Percentiles rank a stretch among this genome's conserved stretches.
Evolutionary conservation across 1,284 basidiomycete genomes (phyloP).

Genomic region (Farysia itapuensis): DNA sequence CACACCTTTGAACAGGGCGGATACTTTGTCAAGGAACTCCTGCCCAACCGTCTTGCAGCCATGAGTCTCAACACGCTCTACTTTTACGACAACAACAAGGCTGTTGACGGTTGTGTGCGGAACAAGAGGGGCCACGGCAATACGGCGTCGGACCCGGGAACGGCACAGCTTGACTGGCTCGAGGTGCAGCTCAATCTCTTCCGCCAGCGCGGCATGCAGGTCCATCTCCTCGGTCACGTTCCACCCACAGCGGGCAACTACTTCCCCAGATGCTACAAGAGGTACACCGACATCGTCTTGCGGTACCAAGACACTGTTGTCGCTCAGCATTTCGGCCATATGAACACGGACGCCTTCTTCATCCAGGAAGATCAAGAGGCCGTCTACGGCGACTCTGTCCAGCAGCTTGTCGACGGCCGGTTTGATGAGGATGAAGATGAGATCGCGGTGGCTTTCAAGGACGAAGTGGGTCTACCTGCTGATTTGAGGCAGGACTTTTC

Average conservation of each 20-base stretch:
- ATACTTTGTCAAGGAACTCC: conserved; percentile 80
- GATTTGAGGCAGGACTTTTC: conserved; percentile 56
- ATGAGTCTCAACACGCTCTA: conserved; percentile 89
- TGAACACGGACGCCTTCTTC: conserved; percentile 61
- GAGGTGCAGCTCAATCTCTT: conserved; percentile 78
- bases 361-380: conserved; percentile 50
- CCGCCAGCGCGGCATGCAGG: conserved; percentile 75
- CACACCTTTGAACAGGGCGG: conserved; percentile 68
- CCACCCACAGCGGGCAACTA: conserved; percentile 80
- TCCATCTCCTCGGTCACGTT: conserved; percentile 66
- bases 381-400: conserved; percentile 1
- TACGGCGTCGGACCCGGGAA: conserved; percentile 39
- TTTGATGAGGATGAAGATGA: neutral
- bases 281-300: conserved; percentile 77
- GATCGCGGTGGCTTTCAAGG: neutral
- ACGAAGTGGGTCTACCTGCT: conserved; percentile 21
- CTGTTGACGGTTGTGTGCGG: conserved; percentile 63
- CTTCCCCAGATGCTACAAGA: conserved; percentile 78
- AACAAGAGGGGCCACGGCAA: conserved; percentile 10
- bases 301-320: conserved; percentile 87
- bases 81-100: conserved; percentile 88
- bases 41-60: conserved; percentile 74
- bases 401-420: neutral
- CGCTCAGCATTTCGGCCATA: conserved; percentile 79
- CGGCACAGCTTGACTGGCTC: conserved; percentile 72